Evolutionary conservation across 352 stramenopile species (phyloP).

Genomic region (Phytophthora pinifolia): DNA sequence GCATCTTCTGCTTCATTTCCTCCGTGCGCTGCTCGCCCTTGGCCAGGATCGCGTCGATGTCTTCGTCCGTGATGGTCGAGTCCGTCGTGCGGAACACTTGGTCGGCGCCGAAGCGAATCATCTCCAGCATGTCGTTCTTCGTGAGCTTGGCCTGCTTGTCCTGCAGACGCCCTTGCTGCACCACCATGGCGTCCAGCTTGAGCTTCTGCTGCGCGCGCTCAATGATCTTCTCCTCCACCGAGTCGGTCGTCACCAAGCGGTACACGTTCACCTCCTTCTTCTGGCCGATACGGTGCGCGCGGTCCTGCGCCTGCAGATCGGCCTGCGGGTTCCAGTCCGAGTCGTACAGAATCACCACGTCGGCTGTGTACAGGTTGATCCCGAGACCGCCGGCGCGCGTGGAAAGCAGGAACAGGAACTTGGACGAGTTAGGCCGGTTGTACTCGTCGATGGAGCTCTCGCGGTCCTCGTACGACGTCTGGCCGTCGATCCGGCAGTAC

Average conservation of each 20-base stretch:
- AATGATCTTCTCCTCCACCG: slow-evolving; percentile 99
- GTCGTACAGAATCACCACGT: slow-evolving; percentile 99
- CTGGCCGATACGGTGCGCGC: slow-evolving; percentile 98
- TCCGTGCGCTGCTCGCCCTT: slow-evolving; percentile 85
- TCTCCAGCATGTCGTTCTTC: slow-evolving; percentile 96
- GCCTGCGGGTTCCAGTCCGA: slow-evolving; percentile 98
- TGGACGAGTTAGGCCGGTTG: slow-evolving; percentile 95
- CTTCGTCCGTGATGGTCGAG: slow-evolving; percentile 96
- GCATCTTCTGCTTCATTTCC: slow-evolving; percentile 89
- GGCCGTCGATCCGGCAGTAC: slow-evolving; percentile 89
- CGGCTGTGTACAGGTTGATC: slow-evolving; percentile 99
- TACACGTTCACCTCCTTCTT: slow-evolving; percentile 98
- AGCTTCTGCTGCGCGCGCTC: slow-evolving; percentile 98
- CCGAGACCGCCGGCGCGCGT: slow-evolving; percentile 96
- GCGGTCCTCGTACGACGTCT: slow-evolving; percentile 86
- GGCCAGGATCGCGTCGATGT: slow-evolving; percentile 98
- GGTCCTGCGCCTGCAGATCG: slow-evolving; percentile 95
- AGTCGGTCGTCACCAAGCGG: slow-evolving; percentile 94
- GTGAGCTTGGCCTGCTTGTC: slow-evolving; percentile 92
- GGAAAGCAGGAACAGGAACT: slow-evolving; percentile 98
- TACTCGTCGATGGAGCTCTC: slow-evolving; percentile 92
- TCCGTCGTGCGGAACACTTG: slow-evolving; percentile 97
- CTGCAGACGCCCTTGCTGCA: slow-evolving; percentile 84
- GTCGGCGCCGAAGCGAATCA: slow-evolving; percentile 98
- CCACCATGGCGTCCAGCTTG: slow-evolving; percentile 86